These are phyloP conservation scores for Neurospora sublineolata DNA, from an alignment of 495 filamentous ascomycete species.

Conservation along the genomic window DNA sequence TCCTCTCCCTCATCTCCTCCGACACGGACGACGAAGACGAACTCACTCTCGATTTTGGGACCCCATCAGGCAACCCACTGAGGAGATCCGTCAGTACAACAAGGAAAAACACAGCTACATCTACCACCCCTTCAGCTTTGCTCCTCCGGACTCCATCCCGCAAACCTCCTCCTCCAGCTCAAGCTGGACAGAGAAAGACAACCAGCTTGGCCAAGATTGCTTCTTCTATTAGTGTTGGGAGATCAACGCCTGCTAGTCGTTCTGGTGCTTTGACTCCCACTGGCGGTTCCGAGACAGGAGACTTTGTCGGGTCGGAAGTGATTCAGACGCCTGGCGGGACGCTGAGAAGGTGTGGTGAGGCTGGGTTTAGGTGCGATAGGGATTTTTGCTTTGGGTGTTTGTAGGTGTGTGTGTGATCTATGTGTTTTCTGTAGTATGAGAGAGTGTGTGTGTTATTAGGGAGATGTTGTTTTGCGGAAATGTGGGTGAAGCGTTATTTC, in stretches of 20 bases:
- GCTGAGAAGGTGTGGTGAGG: slow-evolving; percentile 26
- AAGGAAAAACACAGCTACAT: neutral
- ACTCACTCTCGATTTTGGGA: neutral
- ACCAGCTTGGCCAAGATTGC: neutral
- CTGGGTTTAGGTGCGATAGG: slow-evolving; percentile 27
- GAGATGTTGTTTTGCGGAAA: neutral
- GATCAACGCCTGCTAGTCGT: neutral
- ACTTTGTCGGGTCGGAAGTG: neutral
- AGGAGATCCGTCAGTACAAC: neutral
- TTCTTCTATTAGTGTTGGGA: neutral
- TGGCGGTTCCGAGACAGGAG: neutral
- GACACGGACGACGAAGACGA: neutral
- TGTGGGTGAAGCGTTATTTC: neutral
- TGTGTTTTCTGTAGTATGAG: neutral
- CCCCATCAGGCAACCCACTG: neutral
- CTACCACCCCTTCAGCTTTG: neutral
- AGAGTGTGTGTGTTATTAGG: neutral
- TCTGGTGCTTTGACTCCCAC: neutral
- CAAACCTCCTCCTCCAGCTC: neutral
- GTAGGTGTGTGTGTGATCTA: neutral
- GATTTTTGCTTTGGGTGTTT: slow-evolving; percentile 34
- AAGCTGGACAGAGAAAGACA: neutral
- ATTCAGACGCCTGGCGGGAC: slow-evolving; percentile 25
- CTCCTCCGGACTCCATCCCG: neutral
- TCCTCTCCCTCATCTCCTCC: slow-evolving; percentile 5